Evolutionary conservation across 805 yeast genomes (phyloP).

Genomic region (Candida quercuum): DNA sequence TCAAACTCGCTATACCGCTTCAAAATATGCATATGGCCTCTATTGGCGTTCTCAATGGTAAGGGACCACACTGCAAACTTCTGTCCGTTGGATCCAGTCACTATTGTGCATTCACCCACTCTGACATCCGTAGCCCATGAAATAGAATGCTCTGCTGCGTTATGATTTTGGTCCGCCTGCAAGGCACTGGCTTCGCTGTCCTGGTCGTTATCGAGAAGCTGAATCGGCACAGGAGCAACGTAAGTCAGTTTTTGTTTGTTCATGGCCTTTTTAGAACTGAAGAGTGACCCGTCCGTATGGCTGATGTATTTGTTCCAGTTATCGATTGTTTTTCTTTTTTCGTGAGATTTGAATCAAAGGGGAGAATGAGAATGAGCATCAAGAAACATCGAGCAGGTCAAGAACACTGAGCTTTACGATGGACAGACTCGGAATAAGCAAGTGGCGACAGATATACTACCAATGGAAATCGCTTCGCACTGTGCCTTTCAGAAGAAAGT

Average conservation of each 20-base stretch:
- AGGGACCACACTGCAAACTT: slow-evolving; percentile 40
- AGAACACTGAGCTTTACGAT: slow-evolving; percentile 24
- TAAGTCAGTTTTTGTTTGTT: slow-evolving; percentile 9
- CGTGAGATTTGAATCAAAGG: too few relatives aligned
- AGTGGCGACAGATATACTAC: slow-evolving; percentile 42
- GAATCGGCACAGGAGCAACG: slow-evolving; percentile 37
- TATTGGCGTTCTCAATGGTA: slow-evolving; percentile 28
- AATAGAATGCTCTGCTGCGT: slow-evolving; percentile 2
- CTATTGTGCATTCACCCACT: slow-evolving; percentile 33
- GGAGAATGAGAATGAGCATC: too few relatives aligned
- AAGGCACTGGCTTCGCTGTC: slow-evolving; percentile 11
- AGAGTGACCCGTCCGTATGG: not conserved
- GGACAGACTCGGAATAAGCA: slow-evolving; percentile 38
- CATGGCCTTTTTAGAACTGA: not conserved
- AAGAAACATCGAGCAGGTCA: not conserved
- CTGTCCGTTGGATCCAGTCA: slow-evolving; percentile 30
- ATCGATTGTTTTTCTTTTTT: not conserved
- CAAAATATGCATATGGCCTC: slow-evolving; percentile 36
- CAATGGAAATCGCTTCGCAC: slow-evolving; percentile 55
- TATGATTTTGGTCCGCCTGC: not conserved
- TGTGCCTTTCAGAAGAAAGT: slow-evolving; percentile 64
- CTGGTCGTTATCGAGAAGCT: slow-evolving; percentile 27
- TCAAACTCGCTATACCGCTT: slow-evolving; percentile 65
- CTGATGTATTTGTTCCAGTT: not conserved
- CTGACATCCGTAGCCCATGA: slow-evolving; percentile 35